Percentiles rank a stretch among this genome's conserved stretches.
These are phyloP conservation scores for Trichoderma brevicompactum DNA, from an alignment of 2,329 filamentous ascomycete genomes.

Conservation along the genomic window DNA sequence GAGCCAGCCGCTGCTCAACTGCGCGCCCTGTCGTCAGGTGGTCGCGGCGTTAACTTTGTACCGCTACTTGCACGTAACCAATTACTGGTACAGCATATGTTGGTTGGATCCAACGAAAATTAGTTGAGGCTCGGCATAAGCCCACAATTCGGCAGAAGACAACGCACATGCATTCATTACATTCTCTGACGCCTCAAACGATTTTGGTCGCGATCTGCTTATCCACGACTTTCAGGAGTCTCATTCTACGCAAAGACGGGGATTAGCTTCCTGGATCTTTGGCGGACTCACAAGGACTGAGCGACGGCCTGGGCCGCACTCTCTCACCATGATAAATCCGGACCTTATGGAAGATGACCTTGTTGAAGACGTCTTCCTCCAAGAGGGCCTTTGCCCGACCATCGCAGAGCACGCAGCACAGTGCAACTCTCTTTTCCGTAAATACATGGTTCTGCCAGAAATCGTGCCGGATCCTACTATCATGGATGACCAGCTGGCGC, in stretches of 20 bases:
- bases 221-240: not conserved
- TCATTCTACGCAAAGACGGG: not conserved
- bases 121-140: not conserved
- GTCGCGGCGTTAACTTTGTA: conserved; percentile 1
- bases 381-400: conserved; percentile 19
- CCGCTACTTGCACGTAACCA: not conserved
- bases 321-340: not conserved
- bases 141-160: not conserved
- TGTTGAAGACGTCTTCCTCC: conserved; percentile 19
- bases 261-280: not conserved
- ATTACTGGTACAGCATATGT: not conserved
- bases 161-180: not conserved
- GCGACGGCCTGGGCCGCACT: not conserved
- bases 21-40: not conserved
- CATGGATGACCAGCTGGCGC: conserved; percentile 20
- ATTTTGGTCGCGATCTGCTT: not conserved
- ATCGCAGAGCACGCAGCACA: conserved; percentile 5
- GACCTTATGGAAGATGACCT: conserved; percentile 14
- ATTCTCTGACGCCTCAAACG: not conserved
- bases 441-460: conserved; percentile 11
- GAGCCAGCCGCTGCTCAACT: not conserved
- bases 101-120: not conserved
- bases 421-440: conserved; percentile 7
- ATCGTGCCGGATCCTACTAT: conserved; percentile 2
- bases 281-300: not conserved